Evolutionary conservation across 2,329 filamentous ascomycete species (phyloP), one percentile per base, ranked within the genome.

Genomic region (Daldinia sp.): DNA sequence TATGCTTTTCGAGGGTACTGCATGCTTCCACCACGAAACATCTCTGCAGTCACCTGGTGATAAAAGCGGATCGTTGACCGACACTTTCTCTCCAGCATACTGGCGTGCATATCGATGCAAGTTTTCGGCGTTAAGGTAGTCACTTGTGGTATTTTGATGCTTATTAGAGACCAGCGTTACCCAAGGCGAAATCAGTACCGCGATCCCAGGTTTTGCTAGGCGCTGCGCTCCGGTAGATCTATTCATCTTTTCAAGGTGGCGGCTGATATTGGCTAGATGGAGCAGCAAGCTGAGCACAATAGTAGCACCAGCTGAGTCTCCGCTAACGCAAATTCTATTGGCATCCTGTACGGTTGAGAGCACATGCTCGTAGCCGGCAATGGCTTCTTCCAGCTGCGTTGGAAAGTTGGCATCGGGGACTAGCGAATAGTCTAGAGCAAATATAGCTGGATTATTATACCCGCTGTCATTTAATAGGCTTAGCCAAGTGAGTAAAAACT

Each of bases 101-200:
- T 90, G 86, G 10, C 82, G 79, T 0, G 89, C 92, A 72, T 94
- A 95, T 7, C 81, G 80, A 74, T 89, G 86, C 25, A 96, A 80
- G 53, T 83, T 88, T 13, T 83, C 77, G 15, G 83, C 82, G 70
- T 93, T 87, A 32, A 96, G 83, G 72, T 91, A 96, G 75, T 96
- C 93, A 68, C 89, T 91, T 3, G 79, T 74, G 0, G 90, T 94
- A 68, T 90, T 87, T 54, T 81, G 81, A 70, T 94, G 89, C 53
- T 85, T 83, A 5, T 80, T 77, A 0, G 90, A 92, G 35, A 92
- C 81, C 37, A 96, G 84, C 1, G 88, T 90, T 10, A 89, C 83
- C 93, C 93, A 96, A 0, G 92, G 92, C 8, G 90, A 94, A 62
- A 96, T 91, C 63, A 95, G 81, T 19, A 89, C 81, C 1, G 89